These are phyloP conservation scores for Aspergillus panamensis DNA, from an alignment of 495 filamentous ascomycete species.

Conservation along the genomic window DNA sequence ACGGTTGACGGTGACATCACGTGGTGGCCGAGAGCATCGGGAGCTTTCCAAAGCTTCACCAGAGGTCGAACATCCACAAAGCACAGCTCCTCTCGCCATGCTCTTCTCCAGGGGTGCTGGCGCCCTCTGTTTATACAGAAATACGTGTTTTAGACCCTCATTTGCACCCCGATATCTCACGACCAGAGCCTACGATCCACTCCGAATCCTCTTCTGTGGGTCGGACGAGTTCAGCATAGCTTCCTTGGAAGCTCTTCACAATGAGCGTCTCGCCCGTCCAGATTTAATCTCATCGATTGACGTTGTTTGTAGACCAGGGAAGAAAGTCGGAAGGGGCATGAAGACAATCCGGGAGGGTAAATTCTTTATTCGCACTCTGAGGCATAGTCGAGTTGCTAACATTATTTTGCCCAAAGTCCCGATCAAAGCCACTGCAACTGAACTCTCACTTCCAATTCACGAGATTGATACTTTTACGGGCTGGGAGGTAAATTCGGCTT, in stretches of 20 bases:
- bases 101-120: constrained; percentile 22
- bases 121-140: constrained; percentile 25
- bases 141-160: constrained; percentile 6
- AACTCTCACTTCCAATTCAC: constrained; percentile 64
- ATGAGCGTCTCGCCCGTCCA: constrained; percentile 51
- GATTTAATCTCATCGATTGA: constrained; percentile 74
- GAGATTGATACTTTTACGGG: constrained; percentile 72
- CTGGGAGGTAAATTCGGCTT: constrained; percentile 59
- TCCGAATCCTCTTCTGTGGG: constrained; percentile 93
- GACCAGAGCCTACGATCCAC: constrained; percentile 51
- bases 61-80: not conserved
- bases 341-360: constrained; percentile 69
- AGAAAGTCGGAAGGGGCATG: constrained; percentile 67
- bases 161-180: constrained; percentile 26
- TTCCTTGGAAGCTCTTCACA: constrained; percentile 68
- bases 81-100: constrained; percentile 18
- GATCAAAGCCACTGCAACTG: constrained; percentile 60
- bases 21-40: constrained; percentile 25
- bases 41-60: constrained; percentile 18
- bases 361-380: constrained; percentile 7
- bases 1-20: constrained; percentile 38
- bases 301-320: constrained; percentile 77
- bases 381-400: constrained; percentile 13
- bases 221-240: constrained; percentile 88
- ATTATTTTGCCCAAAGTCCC: constrained; percentile 54